These are phyloP conservation scores for Phytophthora citricola DNA, from an alignment of 352 stramenopile species.

Conservation along the genomic window DNA sequence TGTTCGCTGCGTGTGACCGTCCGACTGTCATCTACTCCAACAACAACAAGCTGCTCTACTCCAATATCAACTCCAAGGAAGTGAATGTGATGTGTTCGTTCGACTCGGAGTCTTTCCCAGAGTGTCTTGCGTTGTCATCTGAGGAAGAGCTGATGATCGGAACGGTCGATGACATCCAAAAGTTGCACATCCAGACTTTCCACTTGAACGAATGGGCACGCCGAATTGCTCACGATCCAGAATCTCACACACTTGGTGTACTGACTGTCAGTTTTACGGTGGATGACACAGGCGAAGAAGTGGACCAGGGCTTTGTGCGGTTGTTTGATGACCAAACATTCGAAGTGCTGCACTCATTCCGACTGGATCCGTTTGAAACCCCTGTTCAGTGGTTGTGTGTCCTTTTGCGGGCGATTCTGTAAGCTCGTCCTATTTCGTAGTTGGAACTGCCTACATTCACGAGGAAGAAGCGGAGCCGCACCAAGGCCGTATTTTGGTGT, in stretches of 20 bases:
- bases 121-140: slow-evolving; percentile 96
- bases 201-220: slow-evolving; percentile 94
- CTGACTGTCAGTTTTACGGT: slow-evolving; percentile 83
- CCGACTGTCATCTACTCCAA: slow-evolving; percentile 98
- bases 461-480: slow-evolving; percentile 96
- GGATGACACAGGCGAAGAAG: slow-evolving; percentile 85
- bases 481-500: slow-evolving; percentile 95
- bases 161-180: slow-evolving; percentile 99
- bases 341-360: slow-evolving; percentile 90
- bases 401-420: slow-evolving; percentile 82
- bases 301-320: slow-evolving; percentile 91
- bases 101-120: slow-evolving; percentile 91
- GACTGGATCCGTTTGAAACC: slow-evolving; percentile 89
- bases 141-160: slow-evolving; percentile 96
- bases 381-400: slow-evolving; percentile 84
- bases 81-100: slow-evolving; percentile 95
- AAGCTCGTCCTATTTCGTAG: slow-evolving; percentile 81
- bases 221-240: slow-evolving; percentile 87
- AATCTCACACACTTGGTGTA: slow-evolving; percentile 86
- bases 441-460: slow-evolving; percentile 93
- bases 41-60: slow-evolving; percentile 97
- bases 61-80: slow-evolving; percentile 94
- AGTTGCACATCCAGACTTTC: slow-evolving; percentile 98
- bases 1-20: slow-evolving; percentile 97
- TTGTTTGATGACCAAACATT: slow-evolving; percentile 98